Percentiles rank a stretch among this genome's conserved stretches.
These are phyloP conservation scores for Pistacia atlantica DNA, from an alignment of 345 rosid genomes.

Conservation along the genomic window DNA sequence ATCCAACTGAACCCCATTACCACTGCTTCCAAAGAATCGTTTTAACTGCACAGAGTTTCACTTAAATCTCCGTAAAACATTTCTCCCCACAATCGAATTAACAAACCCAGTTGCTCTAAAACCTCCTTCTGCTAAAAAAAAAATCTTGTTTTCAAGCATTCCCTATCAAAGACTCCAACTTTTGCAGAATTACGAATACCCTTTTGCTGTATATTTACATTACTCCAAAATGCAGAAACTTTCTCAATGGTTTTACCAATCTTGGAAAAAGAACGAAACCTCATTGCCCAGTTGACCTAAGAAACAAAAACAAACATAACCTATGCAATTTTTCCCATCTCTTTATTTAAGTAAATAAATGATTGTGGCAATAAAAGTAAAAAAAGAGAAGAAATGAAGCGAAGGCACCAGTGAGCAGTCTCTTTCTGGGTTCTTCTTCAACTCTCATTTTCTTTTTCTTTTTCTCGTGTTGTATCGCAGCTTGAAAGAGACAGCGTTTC, in stretches of 20 bases:
- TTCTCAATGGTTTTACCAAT: background rate
- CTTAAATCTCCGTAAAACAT: background rate
- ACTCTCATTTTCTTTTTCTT: too few relatives aligned
- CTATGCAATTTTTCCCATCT: too few relatives aligned
- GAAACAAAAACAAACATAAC: background rate
- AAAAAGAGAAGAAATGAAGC: too few relatives aligned
- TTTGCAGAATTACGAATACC: background rate
- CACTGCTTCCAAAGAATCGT: constrained; percentile 28
- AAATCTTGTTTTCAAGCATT: background rate
- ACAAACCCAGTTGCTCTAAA: constrained; percentile 8
- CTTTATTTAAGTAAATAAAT: too few relatives aligned
- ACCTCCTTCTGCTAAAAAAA: background rate
- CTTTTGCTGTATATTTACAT: constrained; percentile 1
- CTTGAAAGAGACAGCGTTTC: too few relatives aligned
- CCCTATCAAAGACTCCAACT: constrained; percentile 6
- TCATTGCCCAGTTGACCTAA: constrained; percentile 10
- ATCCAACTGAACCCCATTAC: constrained; percentile 35
- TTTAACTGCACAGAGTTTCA: background rate
- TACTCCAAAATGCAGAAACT: background rate
- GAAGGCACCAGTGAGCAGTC: too few relatives aligned
- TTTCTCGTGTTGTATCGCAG: too few relatives aligned
- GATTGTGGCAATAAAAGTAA: too few relatives aligned
- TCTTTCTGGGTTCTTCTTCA: too few relatives aligned
- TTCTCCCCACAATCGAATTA: constrained; percentile 6
- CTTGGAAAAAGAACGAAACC: background rate